Evolutionary conservation across 257 asterid genomes (phyloP).

Genomic region (Ilex asprella): DNA sequence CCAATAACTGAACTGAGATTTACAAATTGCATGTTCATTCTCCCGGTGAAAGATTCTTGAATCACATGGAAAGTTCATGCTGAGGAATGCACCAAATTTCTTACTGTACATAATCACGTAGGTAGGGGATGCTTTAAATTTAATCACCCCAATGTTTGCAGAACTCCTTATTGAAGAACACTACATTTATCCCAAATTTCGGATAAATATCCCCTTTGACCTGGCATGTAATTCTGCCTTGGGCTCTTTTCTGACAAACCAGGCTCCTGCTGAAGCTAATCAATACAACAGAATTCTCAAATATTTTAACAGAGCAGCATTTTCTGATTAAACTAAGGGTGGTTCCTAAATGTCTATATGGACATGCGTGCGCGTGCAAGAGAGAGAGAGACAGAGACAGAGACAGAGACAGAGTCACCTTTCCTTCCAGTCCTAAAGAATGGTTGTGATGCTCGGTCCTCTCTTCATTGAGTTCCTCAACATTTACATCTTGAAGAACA

Average conservation of each 20-base stretch:
- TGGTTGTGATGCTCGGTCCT: slow-evolving; percentile 30
- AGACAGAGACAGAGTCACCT: slow-evolving; percentile 29
- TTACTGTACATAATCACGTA: too few relatives aligned
- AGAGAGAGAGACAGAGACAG: not conserved
- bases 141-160: too few relatives aligned
- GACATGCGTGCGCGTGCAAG: not conserved
- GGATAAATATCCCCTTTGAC: too few relatives aligned
- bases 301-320: not conserved
- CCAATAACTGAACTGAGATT: too few relatives aligned
- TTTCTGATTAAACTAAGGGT: not conserved
- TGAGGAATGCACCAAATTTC: too few relatives aligned
- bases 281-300: not conserved
- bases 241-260: not conserved
- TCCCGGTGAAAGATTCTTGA: too few relatives aligned
- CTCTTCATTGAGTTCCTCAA: slow-evolving; percentile 37
- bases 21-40: too few relatives aligned
- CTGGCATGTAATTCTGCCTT: too few relatives aligned
- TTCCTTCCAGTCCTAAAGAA: slow-evolving; percentile 24
- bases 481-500: slow-evolving; percentile 27
- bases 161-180: too few relatives aligned
- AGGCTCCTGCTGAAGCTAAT: not conserved
- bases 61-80: too few relatives aligned
- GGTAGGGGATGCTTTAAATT: too few relatives aligned
- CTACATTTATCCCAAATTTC: too few relatives aligned
- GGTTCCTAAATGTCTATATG: not conserved